Percentiles rank a stretch among this genome's conserved stretches.
Evolutionary conservation across 2,329 filamentous ascomycete genomes (phyloP).

Genomic region (Fusarium buharicum): DNA sequence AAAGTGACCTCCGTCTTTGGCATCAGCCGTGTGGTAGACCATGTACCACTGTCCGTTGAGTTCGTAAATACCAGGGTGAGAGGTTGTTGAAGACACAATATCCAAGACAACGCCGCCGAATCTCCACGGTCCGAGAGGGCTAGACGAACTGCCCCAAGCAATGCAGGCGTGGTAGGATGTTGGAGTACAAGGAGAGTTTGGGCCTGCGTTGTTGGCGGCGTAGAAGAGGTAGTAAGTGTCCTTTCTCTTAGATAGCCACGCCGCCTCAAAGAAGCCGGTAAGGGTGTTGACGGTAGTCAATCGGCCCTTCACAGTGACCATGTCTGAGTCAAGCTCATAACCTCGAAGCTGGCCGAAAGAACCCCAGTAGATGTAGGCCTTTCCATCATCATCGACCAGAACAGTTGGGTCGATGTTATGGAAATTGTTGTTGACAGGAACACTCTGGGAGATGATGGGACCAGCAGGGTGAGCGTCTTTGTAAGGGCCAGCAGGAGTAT

Average conservation of each 20-base stretch:
- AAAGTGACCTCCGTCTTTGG: constrained; percentile 50
- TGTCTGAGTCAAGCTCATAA: constrained; percentile 50
- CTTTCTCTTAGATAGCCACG: constrained; percentile 52
- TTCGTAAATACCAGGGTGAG: constrained; percentile 50
- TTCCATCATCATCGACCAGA: constrained; percentile 50
- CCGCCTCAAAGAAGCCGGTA: constrained; percentile 52
- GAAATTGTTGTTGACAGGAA: constrained; percentile 49
- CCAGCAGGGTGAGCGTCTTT: constrained; percentile 49
- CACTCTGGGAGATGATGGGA: constrained; percentile 51
- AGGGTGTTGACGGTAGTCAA: constrained; percentile 42
- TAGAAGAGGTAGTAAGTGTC: constrained; percentile 54
- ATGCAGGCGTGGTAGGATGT: constrained; percentile 54
- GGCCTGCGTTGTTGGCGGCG: constrained; percentile 52
- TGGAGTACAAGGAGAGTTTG: constrained; percentile 51
- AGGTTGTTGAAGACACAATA: constrained; percentile 53
- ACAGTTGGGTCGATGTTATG: constrained; percentile 56
- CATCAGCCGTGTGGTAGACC: constrained; percentile 52
- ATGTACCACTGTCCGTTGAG: constrained; percentile 47
- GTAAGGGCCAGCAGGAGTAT: constrained; percentile 50
- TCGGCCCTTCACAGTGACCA: constrained; percentile 48
- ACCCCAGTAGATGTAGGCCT: constrained; percentile 53
- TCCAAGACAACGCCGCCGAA: constrained; percentile 49
- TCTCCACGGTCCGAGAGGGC: constrained; percentile 51
- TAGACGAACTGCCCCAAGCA: constrained; percentile 50
- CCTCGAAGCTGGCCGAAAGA: constrained; percentile 51